Conservation (phyloP, 1,139 yeast genomes). For the Chernovozyma aurita region DNA sequence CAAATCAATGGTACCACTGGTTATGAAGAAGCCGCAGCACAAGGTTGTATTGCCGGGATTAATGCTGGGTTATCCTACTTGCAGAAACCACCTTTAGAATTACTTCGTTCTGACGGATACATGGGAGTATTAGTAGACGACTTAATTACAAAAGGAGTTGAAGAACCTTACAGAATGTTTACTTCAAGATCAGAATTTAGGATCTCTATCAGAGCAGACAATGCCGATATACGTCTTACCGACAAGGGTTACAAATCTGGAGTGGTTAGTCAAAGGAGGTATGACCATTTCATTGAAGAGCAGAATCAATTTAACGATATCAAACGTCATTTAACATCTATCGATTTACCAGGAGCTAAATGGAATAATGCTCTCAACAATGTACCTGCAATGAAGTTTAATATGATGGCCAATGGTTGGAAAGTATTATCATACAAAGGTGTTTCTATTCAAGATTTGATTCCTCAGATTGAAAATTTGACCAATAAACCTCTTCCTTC, state of each 20-base stretch:
- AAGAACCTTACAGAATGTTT: constrained; percentile 97
- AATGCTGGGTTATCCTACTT: constrained; percentile 67
- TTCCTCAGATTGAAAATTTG: constrained; percentile 27
- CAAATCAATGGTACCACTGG: constrained; percentile 99
- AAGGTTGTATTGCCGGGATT: constrained; percentile 92
- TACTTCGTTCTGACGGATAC: constrained; percentile 80
- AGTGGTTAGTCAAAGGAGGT: constrained; percentile 60
- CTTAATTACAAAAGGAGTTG: constrained; percentile 90
- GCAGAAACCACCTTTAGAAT: constrained; percentile 42
- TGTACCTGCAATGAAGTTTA: constrained; percentile 22
- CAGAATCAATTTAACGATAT: constrained; percentile 41
- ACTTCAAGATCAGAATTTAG: constrained; percentile 94
- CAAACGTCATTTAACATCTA: constrained; percentile 39
- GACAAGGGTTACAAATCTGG: constrained; percentile 64
- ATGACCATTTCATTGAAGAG: constrained; percentile 45
- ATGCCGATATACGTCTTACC: constrained; percentile 85
- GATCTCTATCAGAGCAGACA: constrained; percentile 84
- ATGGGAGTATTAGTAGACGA: constrained; percentile 93
- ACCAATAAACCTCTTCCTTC: constrained; percentile 16
- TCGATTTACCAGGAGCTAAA: constrained; percentile 48
- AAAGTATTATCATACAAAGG: constrained; percentile 40
- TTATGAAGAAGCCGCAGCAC: constrained; percentile 97
- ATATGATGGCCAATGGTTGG: constrained; percentile 40
- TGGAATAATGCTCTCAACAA: constrained; percentile 49
- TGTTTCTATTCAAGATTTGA: constrained; percentile 23